A percentile compares a stretch with the other conserved stretches of the same genome.
Evolutionary conservation across 257 asterid species (phyloP).

Genomic region (Solanum boliviense): DNA sequence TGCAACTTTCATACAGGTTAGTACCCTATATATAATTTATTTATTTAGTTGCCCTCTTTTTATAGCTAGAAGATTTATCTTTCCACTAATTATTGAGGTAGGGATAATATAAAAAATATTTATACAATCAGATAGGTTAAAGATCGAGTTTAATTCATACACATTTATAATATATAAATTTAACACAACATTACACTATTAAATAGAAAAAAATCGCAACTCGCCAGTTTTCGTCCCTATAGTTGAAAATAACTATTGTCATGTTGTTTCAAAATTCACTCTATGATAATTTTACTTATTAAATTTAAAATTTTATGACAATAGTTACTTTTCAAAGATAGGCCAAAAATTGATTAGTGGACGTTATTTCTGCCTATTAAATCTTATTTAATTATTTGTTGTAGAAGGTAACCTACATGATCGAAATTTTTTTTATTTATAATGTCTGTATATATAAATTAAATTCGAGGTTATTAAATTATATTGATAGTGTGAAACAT

Average conservation of each 20-base stretch:
- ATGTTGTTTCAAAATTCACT: background rate
- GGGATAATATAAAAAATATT: background rate
- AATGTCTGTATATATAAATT: too few species aligned
- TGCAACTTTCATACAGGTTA: slow-evolving; percentile 81
- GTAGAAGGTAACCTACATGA: too few species aligned
- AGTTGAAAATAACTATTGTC: background rate
- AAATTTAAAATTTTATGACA: background rate
- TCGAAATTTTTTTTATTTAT: too few species aligned
- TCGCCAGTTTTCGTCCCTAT: background rate
- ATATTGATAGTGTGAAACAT: background rate
- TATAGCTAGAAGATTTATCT: background rate
- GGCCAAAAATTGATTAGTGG: background rate
- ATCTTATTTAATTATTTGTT: background rate
- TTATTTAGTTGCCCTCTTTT: background rate
- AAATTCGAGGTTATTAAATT: background rate
- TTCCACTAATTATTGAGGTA: background rate
- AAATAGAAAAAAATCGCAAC: background rate
- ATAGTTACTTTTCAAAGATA: background rate
- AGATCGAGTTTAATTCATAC: background rate
- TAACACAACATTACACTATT: background rate
- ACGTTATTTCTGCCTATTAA: background rate
- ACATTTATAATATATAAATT: background rate
- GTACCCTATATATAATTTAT: background rate
- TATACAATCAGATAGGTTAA: background rate
- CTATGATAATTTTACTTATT: background rate